Percentiles rank a stretch among this genome's conserved stretches.
phyloP scores from a whole-genome alignment of 441 rosid species.

The Isatis lusitanica region DNA sequence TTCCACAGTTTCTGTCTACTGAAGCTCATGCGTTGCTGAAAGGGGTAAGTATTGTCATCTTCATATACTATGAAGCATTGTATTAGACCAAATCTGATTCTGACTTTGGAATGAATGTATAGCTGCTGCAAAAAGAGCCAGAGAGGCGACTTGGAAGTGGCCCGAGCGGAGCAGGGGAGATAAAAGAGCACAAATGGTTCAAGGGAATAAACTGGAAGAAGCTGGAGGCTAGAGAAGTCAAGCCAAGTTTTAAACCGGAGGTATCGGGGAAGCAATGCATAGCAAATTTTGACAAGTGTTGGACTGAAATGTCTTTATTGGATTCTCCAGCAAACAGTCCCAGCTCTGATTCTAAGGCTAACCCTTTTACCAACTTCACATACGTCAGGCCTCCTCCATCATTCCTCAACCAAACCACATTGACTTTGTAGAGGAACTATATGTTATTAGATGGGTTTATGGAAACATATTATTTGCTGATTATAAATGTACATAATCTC shows the following conservation, averaged over 20 bases:
- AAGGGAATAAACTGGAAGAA: slow-evolving; percentile 85
- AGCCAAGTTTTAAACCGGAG: slow-evolving; percentile 78
- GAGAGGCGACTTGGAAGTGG: slow-evolving; percentile 79
- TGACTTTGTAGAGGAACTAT: slow-evolving; percentile 19
- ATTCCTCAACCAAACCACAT: slow-evolving; percentile 50
- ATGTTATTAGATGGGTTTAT: not conserved
- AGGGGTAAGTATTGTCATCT: slow-evolving; percentile 45
- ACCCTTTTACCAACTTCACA: slow-evolving; percentile 69
- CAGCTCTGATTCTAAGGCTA: slow-evolving; percentile 46
- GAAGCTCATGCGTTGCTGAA: slow-evolving; percentile 66
- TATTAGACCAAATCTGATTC: not conserved
- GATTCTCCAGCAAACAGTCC: slow-evolving; percentile 93
- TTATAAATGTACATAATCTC: not conserved
- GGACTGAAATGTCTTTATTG: slow-evolving; percentile 83
- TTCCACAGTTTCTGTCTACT: slow-evolving; percentile 52
- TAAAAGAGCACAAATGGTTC: slow-evolving; percentile 88
- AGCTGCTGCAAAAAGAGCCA: slow-evolving; percentile 87
- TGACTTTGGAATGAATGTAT: slow-evolving; percentile 26
- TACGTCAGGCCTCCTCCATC: slow-evolving; percentile 71
- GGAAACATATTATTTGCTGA: not conserved
- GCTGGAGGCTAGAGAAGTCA: slow-evolving; percentile 66
- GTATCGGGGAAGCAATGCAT: slow-evolving; percentile 80
- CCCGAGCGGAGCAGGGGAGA: slow-evolving; percentile 64
- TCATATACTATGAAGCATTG: not conserved
- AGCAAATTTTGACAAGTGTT: slow-evolving; percentile 80